Evolutionary conservation across 176 grass and related monocot genomes (phyloP), one percentile per base, ranked within the genome.

Genomic region (Phoenix dactylifera): DNA sequence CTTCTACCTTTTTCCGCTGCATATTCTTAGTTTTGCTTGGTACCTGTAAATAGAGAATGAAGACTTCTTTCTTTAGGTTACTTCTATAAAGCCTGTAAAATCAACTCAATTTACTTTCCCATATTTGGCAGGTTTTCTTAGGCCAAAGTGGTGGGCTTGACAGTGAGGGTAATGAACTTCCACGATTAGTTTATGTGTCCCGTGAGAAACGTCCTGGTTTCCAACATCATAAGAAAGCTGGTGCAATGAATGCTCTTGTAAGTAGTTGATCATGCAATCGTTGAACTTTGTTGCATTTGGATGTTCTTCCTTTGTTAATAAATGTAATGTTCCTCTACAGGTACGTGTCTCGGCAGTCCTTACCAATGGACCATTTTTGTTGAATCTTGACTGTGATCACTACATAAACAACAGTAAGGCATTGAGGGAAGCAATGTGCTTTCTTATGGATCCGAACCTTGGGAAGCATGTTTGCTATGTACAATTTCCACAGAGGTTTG

Each of bases 321-420:
- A 22, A 68, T 58, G 51, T 55, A 67, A 35, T 62, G 49, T 71
- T 35, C 28, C 59, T 70, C 39, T 75, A 59, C 70, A 95, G 90
- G 90, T 95, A 66, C 91, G 91, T 77, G 91, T 96, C 14, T 90
- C 91, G 71, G 91, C 91, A 82, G 91, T 96, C 53, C 86, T 96
- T 75, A 96, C 91, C 55, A 96, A 96, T 80, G 91, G 91, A 30
- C 86, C 85, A 52, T 96, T 90, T 69, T 18, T 96, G 76, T 85
- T 96, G 80, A 96, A 96, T 87, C 91, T 96, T 79, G 91, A 96
- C 51, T 96, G 91, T 88, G 91, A 96, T 85, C 91, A 96, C 65
- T 96, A 96, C 78, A 90, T 96, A 68, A 96, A 96, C 69, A 96
- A 96, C 58, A 96, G 91, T 70, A 96, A 87, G 72, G 91, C 91